phyloP scores from a whole-genome alignment of 2,329 filamentous ascomycete species.

The Macroventuria anomochaeta region DNA sequence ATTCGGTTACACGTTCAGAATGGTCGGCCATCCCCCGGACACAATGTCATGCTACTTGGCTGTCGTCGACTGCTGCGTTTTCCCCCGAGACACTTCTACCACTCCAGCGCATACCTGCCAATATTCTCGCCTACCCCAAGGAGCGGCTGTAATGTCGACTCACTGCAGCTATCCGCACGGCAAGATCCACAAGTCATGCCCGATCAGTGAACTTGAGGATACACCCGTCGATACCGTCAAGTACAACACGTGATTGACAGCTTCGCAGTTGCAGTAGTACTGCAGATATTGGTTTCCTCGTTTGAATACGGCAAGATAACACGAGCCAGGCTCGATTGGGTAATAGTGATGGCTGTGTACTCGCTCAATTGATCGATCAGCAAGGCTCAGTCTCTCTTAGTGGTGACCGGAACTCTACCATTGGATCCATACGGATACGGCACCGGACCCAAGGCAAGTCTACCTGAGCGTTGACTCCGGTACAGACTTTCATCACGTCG shows the following conservation, averaged over 20 bases:
- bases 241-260: constrained; percentile 21
- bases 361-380: background rate
- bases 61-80: background rate
- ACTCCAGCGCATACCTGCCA: background rate
- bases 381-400: too few relatives aligned
- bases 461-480: background rate
- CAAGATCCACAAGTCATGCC: background rate
- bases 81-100: background rate
- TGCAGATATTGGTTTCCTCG: background rate
- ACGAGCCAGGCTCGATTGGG: background rate
- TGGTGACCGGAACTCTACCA: background rate
- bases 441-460: background rate
- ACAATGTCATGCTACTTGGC: background rate
- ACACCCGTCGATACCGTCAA: background rate
- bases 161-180: background rate
- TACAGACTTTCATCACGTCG: constrained; percentile 6
- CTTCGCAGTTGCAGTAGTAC: background rate
- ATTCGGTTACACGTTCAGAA: too few relatives aligned
- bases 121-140: background rate
- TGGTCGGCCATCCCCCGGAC: too few relatives aligned
- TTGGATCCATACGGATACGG: background rate
- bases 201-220: too few relatives aligned
- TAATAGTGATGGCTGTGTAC: background rate
- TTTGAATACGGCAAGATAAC: background rate
- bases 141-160: constrained; percentile 5